Evolutionary conservation across 2,329 filamentous ascomycete genomes (phyloP).

Genomic region (Aspergillus fischeri): DNA sequence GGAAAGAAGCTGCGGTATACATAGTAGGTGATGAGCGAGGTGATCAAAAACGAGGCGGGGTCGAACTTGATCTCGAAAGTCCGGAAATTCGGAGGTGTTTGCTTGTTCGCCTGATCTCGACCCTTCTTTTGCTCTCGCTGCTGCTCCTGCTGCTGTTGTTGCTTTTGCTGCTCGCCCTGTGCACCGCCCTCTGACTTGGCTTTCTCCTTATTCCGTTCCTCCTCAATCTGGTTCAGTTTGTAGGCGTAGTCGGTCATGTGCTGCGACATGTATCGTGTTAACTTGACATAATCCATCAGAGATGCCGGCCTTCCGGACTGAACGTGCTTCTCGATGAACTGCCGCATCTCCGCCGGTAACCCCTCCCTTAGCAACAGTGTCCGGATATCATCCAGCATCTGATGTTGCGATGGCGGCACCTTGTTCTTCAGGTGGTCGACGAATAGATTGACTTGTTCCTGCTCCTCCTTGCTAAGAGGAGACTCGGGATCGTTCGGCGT

Average conservation of each 20-base stretch:
- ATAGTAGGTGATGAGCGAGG: conserved; percentile 59
- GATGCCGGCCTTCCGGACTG: conserved; percentile 45
- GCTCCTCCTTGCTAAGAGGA: conserved; percentile 52
- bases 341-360: conserved; percentile 63
- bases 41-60: conserved; percentile 53
- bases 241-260: conserved; percentile 50
- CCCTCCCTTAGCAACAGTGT: conserved; percentile 63
- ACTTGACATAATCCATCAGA: conserved; percentile 57
- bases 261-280: conserved; percentile 54
- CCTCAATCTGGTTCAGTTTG: conserved; percentile 26
- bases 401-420: conserved; percentile 59
- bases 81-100: conserved; percentile 29
- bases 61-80: conserved; percentile 51
- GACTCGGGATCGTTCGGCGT: conserved; percentile 38
- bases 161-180: conserved; percentile 8
- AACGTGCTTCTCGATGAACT: conserved; percentile 56
- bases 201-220: conserved; percentile 14
- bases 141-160: conserved; percentile 17
- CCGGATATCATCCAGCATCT: conserved; percentile 58
- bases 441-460: conserved; percentile 55
- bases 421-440: conserved; percentile 54
- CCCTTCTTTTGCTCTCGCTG: conserved; percentile 23
- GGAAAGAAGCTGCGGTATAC: conserved; percentile 63
- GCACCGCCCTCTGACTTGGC: conserved; percentile 27
- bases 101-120: conserved; percentile 20